phyloP scores from a whole-genome alignment of 1,139 yeast species.

The Blastobotrys illinoisensis region DNA sequence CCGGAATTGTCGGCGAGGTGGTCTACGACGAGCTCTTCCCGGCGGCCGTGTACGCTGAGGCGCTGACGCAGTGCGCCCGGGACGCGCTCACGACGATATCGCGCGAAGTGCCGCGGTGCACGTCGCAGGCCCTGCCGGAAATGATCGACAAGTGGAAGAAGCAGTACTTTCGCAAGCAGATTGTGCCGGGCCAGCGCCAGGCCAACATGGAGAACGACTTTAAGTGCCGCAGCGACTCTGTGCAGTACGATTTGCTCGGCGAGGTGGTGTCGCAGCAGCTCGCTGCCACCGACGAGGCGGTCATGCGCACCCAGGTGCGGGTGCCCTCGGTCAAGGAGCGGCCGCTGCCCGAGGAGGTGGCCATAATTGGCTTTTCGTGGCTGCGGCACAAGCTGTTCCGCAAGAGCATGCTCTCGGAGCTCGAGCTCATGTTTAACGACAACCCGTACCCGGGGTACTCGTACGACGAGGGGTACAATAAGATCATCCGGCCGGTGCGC shows the following conservation, averaged over 20 bases:
- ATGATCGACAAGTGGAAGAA: not conserved
- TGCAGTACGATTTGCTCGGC: not conserved
- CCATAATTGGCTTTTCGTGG: slow-evolving; percentile 11
- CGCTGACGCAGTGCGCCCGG: not conserved
- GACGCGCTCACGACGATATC: not conserved
- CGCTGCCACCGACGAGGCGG: not conserved
- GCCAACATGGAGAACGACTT: not conserved
- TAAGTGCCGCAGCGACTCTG: not conserved
- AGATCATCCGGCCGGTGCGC: slow-evolving; percentile 7
- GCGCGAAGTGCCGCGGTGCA: not conserved
- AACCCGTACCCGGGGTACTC: slow-evolving; percentile 10
- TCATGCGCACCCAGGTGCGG: not conserved
- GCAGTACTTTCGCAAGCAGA: not conserved
- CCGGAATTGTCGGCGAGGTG: not conserved
- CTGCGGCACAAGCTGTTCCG: slow-evolving; percentile 1
- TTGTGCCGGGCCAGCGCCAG: not conserved
- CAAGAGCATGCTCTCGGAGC: slow-evolving; percentile 1
- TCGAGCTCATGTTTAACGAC: slow-evolving; percentile 6
- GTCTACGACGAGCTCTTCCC: not conserved
- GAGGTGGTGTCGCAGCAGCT: not conserved
- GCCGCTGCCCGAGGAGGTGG: slow-evolving; percentile 12
- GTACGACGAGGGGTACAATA: not conserved
- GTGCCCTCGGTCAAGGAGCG: slow-evolving; percentile 10
- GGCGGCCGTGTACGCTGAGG: not conserved
- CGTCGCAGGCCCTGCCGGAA: not conserved